A percentile compares a stretch with the other conserved stretches of the same genome.
Conservation (phyloP, 2,329 filamentous ascomycete species). For the Aspergillus spinulosporus region DNA sequence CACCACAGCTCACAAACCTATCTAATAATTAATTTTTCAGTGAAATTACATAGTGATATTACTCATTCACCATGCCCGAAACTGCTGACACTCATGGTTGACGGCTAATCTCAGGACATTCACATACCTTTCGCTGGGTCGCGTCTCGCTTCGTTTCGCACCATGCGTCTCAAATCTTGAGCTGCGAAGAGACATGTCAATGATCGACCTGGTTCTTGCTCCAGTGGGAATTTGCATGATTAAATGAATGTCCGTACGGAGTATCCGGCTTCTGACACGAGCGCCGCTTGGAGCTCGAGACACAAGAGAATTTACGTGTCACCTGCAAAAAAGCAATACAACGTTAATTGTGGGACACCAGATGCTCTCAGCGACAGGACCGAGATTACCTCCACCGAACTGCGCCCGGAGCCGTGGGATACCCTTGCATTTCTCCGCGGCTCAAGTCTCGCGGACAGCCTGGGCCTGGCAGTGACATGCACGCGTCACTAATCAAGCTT, state of each 20-base stretch:
- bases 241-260: not conserved
- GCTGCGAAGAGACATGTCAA: too few relatives aligned
- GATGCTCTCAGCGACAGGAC: too few relatives aligned
- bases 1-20: not conserved
- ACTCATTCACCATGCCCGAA: not conserved
- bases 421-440: not conserved
- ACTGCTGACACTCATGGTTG: not conserved
- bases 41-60: not conserved
- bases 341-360: constrained; percentile 7
- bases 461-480: not conserved
- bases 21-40: not conserved
- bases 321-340: constrained; percentile 15
- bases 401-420: constrained; percentile 4
- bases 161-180: too few relatives aligned
- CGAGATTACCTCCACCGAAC: constrained; percentile 1
- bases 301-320: constrained; percentile 8
- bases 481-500: constrained; percentile 9
- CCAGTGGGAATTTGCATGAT: not conserved
- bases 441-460: not conserved
- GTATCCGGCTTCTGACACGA: not conserved
- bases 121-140: not conserved
- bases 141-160: not conserved
- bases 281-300: not conserved
- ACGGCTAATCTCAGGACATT: not conserved
- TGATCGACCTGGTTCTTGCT: too few relatives aligned